Conservation (phyloP, 139 green algal species). For the Medakamo hakoo region DNA sequence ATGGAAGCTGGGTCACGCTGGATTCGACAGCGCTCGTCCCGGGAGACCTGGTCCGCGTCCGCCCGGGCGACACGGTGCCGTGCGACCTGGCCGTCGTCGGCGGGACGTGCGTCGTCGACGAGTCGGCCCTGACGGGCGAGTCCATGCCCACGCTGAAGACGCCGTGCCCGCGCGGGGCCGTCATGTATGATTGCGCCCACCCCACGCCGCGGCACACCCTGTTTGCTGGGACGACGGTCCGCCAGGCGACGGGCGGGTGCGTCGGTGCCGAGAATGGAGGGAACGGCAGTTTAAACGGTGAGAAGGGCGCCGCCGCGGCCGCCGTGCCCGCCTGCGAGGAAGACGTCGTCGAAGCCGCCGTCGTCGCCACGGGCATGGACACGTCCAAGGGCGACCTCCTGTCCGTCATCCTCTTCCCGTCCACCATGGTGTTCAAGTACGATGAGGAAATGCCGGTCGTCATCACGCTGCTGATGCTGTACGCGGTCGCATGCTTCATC, state of each 20-base stretch:
- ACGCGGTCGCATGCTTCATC: slow-evolving; percentile 3
- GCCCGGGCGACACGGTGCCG: slow-evolving; percentile 2
- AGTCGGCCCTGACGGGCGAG: slow-evolving; percentile 8
- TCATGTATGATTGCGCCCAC: not conserved
- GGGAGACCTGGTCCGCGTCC: slow-evolving; percentile 6
- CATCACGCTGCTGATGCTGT: slow-evolving; percentile 3
- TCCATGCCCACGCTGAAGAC: slow-evolving; percentile 8
- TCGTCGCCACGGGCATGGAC: slow-evolving; percentile 3
- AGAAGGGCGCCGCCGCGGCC: no score
- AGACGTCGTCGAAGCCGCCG: not conserved
- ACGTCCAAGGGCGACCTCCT: slow-evolving; percentile 8
- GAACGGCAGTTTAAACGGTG: not conserved
- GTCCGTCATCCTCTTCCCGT: slow-evolving; percentile 8
- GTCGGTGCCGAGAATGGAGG: no score
- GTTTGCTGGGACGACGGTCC: not conserved
- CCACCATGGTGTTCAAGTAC: slow-evolving; percentile 10
- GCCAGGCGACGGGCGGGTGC: no score
- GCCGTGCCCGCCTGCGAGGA: no score
- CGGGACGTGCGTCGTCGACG: slow-evolving; percentile 8
- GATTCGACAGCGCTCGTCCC: slow-evolving; percentile 4
- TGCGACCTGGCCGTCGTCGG: slow-evolving; percentile 7
- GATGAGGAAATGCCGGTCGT: slow-evolving; percentile 11
- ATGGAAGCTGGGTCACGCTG: slow-evolving; percentile 2
- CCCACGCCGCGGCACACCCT: not conserved
- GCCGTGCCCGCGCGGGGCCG: not conserved